phyloP scores from a whole-genome alignment of 2,329 filamentous ascomycete species.

The Cladosporium oxysporum region DNA sequence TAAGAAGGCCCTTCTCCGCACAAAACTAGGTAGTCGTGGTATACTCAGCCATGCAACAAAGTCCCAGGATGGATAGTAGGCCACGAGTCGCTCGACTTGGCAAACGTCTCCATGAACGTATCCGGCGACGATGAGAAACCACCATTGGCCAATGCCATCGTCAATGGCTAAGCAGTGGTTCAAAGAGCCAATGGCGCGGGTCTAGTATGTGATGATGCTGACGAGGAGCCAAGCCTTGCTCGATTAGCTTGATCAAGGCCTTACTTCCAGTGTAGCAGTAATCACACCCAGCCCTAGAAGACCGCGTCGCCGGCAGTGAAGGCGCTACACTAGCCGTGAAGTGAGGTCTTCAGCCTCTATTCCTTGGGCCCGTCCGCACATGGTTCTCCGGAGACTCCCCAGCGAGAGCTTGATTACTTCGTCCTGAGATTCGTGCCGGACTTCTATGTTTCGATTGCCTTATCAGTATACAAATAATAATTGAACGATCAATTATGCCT shows the following conservation, averaged over 20 bases:
- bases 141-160: neutral
- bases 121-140: neutral
- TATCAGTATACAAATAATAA: neutral
- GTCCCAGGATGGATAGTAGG: neutral
- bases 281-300: neutral
- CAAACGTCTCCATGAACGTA: neutral
- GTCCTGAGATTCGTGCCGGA: neutral
- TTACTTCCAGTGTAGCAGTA: neutral
- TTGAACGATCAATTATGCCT: neutral
- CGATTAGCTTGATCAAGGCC: neutral
- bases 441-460: neutral
- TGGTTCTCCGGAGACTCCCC: neutral
- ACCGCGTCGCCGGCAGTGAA: constrained; percentile 10
- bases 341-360: neutral
- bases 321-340: neutral
- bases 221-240: constrained; percentile 8
- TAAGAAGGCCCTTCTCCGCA: constrained; percentile 2
- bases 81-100: constrained; percentile 5
- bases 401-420: neutral
- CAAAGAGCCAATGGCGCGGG: constrained; percentile 2
- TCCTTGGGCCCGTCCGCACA: neutral
- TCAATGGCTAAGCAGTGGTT: constrained; percentile 6
- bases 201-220: neutral
- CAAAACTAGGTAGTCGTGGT: neutral
- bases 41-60: neutral